Evolutionary conservation across 306 rosid species (phyloP), one percentile per base, ranked within the genome.

Genomic region (Rubus idaeus): DNA sequence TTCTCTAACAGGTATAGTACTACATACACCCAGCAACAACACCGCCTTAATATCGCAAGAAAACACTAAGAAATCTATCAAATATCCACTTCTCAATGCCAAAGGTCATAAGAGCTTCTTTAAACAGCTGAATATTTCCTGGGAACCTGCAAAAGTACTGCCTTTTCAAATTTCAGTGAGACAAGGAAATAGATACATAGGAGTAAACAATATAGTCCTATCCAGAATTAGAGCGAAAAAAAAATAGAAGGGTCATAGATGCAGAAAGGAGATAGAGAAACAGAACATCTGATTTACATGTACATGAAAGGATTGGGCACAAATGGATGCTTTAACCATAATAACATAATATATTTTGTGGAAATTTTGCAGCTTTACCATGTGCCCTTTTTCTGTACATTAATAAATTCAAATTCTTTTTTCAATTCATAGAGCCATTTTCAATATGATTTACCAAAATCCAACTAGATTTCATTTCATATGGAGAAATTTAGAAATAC

Each of bases 291-390:
- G 65, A 52, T 63, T 56, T 50, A 12, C 53, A 81, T 69, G 74
- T 81, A 70, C 71, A 80, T 57, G 53, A 56, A 74, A 68, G 73
- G 66, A 78, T 77, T 80, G 60, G 23, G 65, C 75, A 58, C 65
- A 16, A 67, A 78, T 68, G 44, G 76, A 55, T 71, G 57, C 58
- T n/a, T 40, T n/a, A 18, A 62, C 17, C 58, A 21, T 21, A 30
- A 57, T 57, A 20, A 21, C 63, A 57, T 57, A 57, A 21, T 8
- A 26, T 57, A 57, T 57, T 6, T 57, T 57, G 37, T 10, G 35
- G 63, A 57, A 57, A 57, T 20, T 56, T 20, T 56, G 72, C 23
- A 75, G 21, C 57, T 49, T 49, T 30, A 67, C 50, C 65, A 35
- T 66, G 56, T 67, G 73, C 41, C 40, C 64, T 13, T 76, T 72